Evolutionary conservation across 2,329 filamentous ascomycete genomes (phyloP), one percentile per base, ranked within the genome.

Genomic region (Hymenoscyphus occultus): DNA sequence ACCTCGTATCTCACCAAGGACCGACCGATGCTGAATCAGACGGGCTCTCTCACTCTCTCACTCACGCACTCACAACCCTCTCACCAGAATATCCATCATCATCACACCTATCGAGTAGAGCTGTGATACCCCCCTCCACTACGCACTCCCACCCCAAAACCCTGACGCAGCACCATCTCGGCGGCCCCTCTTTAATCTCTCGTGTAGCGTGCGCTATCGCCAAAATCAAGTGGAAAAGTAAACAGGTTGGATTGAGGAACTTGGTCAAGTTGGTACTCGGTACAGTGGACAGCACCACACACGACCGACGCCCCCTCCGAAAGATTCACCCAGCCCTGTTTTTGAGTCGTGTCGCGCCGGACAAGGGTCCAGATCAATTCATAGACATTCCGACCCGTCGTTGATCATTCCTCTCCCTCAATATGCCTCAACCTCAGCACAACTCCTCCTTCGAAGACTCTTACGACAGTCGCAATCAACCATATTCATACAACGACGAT

Each of bases 381-480:
- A 57, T 39, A 57, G 31, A 57, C 56, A 57, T 57, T 39, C 28
- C 32, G 28, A 39, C 32, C 9, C 16, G 5, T 57, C 28, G 32
- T 57, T 39, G 16, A 32, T 32, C 28, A n/a, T 9, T 57, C 56
- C 19, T 19, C 9, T 56, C 16, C 22, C 22, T 22, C 40, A 16
- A 56, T 63, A 32, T 64, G 28, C 39, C 58, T 59, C 51, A 56
- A 56, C 32, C 48, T 39, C 60, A 56, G 16, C 42, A 48, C 60
- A 42, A 48, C n/a, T 68, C 67, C 63, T 69, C 68, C n/a, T 71
- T 69, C 40, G 68, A 72, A 59, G 65, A 69, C 22, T 59, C 59
- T 1, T 63, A 62, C 32, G 45, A 61, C 64, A 58, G 19, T 32
- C 60, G 59, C 64, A 62, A 56, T 60, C 64, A 66, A 59, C 16